Evolutionary conservation across 306 rosid species (phyloP).

Genomic region (Fagus crenata): DNA sequence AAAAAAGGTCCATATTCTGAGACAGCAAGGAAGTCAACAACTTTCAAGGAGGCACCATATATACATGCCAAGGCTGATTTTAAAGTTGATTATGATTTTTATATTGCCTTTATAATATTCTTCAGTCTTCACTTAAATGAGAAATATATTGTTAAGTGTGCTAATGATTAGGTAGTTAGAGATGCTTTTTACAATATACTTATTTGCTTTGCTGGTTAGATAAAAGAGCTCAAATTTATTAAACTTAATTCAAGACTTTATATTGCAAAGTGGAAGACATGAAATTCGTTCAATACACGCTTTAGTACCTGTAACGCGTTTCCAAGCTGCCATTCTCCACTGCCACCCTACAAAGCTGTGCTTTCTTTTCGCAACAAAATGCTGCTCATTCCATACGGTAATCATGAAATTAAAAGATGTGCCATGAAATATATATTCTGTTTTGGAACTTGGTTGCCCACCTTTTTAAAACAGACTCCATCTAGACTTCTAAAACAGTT

Average conservation of each 20-base stretch:
- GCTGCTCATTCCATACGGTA: too few relatives aligned
- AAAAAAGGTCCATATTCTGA: slow-evolving; percentile 34
- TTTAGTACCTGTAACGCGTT: slow-evolving; percentile 47
- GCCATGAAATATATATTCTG: too few relatives aligned
- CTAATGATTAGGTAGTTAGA: slow-evolving; percentile 66
- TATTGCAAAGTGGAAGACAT: slow-evolving; percentile 47
- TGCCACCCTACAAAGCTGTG: slow-evolving; percentile 41
- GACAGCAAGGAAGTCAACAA: slow-evolving; percentile 50
- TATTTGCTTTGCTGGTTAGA: slow-evolving; percentile 23
- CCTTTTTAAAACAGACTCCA: too few relatives aligned
- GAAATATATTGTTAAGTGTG: slow-evolving; percentile 27
- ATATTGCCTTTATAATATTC: slow-evolving; percentile 21
- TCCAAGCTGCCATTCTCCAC: slow-evolving; percentile 42
- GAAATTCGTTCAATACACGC: slow-evolving; percentile 33
- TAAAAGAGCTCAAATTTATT: slow-evolving; percentile 16
- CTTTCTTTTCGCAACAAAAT: slow-evolving; percentile 25
- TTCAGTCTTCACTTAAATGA: slow-evolving; percentile 19
- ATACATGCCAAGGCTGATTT: slow-evolving; percentile 16
- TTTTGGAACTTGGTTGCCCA: too few relatives aligned
- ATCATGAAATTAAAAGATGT: too few relatives aligned
- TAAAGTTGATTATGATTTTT: slow-evolving; percentile 29
- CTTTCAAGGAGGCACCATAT: slow-evolving; percentile 35
- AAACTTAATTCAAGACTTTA: slow-evolving; percentile 31
- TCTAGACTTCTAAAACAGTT: too few relatives aligned
- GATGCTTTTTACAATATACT: slow-evolving; percentile 44